Conservation (phyloP, 805 yeast species). For the Ogataea trehaloabstinens region DNA sequence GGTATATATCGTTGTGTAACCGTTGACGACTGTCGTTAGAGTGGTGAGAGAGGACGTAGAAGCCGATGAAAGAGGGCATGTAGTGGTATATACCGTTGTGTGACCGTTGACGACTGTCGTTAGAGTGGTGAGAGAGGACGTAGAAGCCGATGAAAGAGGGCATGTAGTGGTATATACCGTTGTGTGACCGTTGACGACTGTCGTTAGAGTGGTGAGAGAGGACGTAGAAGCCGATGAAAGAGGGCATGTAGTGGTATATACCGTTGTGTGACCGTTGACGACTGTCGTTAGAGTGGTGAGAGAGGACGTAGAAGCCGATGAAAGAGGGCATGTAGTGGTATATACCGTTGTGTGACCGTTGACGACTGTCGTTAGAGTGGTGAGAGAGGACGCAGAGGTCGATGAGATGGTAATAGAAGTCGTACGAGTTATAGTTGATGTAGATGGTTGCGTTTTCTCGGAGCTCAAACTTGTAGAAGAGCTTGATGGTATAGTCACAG, state of each 20-base stretch:
- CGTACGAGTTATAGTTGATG: no score
- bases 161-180: slow-evolving; percentile 23
- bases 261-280: slow-evolving; percentile 14
- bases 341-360: slow-evolving; percentile 16
- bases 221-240: slow-evolving; percentile 9
- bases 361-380: slow-evolving; percentile 13
- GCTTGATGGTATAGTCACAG: background rate
- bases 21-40: slow-evolving; percentile 13
- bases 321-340: slow-evolving; percentile 24
- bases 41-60: slow-evolving; percentile 8
- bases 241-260: slow-evolving; percentile 25
- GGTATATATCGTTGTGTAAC: slow-evolving; percentile 18
- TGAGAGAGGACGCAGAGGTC: slow-evolving; percentile 1
- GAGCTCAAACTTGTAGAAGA: no score
- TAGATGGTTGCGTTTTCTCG: slow-evolving; percentile 2
- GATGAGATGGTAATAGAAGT: background rate
- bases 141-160: slow-evolving; percentile 15
- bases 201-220: slow-evolving; percentile 7
- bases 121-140: slow-evolving; percentile 6
- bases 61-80: slow-evolving; percentile 19
- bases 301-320: slow-evolving; percentile 8
- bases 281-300: slow-evolving; percentile 13
- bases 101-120: slow-evolving; percentile 16
- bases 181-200: slow-evolving; percentile 15
- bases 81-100: slow-evolving; percentile 20